Evolutionary conservation across 2,329 filamentous ascomycete species (phyloP).

Genomic region (Leptoxyphium fumago): DNA sequence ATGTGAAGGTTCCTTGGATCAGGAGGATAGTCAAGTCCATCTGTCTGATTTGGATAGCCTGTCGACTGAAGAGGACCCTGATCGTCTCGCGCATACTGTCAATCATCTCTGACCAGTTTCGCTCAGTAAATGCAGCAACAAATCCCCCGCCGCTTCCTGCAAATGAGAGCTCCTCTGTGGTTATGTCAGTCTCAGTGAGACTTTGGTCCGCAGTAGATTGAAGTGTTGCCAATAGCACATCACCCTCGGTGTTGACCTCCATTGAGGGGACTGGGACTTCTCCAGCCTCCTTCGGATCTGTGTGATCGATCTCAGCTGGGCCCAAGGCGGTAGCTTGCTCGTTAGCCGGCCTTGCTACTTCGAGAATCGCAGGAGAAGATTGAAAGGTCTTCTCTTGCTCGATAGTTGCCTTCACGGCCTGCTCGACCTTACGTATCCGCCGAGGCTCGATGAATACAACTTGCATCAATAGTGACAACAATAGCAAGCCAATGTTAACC

Average conservation of each 20-base stretch:
- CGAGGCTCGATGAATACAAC: constrained; percentile 79
- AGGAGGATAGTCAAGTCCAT: constrained; percentile 32
- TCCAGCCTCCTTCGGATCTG: background rate
- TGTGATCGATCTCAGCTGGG: constrained; percentile 1
- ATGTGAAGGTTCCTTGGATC: constrained; percentile 27
- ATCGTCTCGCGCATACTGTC: constrained; percentile 8
- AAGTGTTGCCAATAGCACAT: constrained; percentile 3
- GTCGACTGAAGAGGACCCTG: constrained; percentile 27
- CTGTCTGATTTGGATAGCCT: constrained; percentile 28
- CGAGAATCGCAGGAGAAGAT: constrained; percentile 1
- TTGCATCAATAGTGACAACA: constrained; percentile 50
- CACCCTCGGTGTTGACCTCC: constrained; percentile 2
- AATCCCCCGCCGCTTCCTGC: background rate
- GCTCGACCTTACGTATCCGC: constrained; percentile 66
- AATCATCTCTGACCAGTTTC: constrained; percentile 1
- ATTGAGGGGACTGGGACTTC: constrained; percentile 1
- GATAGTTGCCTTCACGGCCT: constrained; percentile 54
- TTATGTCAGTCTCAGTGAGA: constrained; percentile 11
- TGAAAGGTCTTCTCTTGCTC: constrained; percentile 48
- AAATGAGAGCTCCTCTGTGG: background rate
- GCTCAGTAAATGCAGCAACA: background rate
- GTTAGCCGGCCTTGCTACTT: constrained; percentile 12
- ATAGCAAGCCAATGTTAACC: constrained; percentile 77
- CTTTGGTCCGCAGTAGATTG: constrained; percentile 10
- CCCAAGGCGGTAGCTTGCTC: constrained; percentile 6